Conservation (phyloP, 495 filamentous ascomycete species). For the Penicillium bovifimosum region DNA sequence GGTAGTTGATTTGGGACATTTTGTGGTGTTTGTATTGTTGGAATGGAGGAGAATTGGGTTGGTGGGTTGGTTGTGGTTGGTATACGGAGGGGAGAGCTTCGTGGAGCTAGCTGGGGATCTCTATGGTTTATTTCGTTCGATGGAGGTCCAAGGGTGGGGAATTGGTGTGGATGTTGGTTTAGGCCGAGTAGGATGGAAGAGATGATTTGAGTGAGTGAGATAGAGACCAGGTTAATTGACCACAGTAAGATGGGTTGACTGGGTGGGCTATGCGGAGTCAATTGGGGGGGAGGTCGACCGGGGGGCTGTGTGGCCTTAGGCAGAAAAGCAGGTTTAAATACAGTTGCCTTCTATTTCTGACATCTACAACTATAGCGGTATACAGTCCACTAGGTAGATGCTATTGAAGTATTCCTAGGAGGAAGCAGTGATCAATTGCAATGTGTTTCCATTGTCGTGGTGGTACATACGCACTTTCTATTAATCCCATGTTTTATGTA, state of each 20-base stretch:
- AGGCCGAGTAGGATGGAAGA: background rate
- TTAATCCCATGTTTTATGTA: background rate
- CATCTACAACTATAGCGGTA: too few species aligned
- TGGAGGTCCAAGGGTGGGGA: slow-evolving; percentile 22
- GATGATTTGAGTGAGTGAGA: background rate
- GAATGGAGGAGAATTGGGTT: background rate
- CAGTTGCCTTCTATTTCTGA: background rate
- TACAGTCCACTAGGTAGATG: too few species aligned
- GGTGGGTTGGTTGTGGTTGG: background rate
- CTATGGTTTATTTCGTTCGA: slow-evolving; percentile 14
- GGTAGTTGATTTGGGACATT: slow-evolving; percentile 68
- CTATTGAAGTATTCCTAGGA: too few species aligned
- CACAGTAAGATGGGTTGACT: background rate
- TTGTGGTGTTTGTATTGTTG: slow-evolving; percentile 13
- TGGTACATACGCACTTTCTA: background rate
- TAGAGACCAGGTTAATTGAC: background rate
- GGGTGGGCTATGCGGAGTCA: background rate
- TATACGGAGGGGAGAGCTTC: background rate
- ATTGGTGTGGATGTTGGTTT: too few species aligned
- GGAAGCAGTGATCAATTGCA: too few species aligned
- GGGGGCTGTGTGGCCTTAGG: slow-evolving; percentile 21
- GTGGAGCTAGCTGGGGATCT: slow-evolving; percentile 5
- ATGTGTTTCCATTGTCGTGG: background rate
- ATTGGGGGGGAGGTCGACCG: slow-evolving; percentile 15
- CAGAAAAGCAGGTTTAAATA: slow-evolving; percentile 7